A percentile compares a stretch with the other conserved stretches of the same genome.
Conservation (phyloP, 192 early-diverging fungal genomes). For the Allomyces arbusculus region DNA sequence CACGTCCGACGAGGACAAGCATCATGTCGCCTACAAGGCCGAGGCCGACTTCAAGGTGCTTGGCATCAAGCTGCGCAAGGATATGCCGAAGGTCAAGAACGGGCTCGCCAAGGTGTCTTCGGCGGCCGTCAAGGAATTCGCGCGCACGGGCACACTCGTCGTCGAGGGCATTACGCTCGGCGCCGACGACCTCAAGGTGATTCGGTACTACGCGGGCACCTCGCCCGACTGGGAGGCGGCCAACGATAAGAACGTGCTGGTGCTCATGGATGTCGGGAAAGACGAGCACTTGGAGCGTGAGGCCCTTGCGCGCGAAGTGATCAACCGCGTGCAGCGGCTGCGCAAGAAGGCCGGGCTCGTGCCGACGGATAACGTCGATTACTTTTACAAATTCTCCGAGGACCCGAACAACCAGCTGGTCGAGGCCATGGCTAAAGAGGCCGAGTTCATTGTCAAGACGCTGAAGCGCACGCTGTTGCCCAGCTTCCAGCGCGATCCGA, state of each 20-base stretch:
- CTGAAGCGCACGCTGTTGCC: conserved; percentile 49
- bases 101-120: conserved; percentile 52
- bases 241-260: conserved; percentile 57
- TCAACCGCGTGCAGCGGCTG: conserved; percentile 88
- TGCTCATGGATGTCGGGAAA: conserved; percentile 67
- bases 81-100: conserved; percentile 64
- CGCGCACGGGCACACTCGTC: conserved; percentile 37
- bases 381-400: conserved; percentile 55
- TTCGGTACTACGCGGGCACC: conserved; percentile 51
- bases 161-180: conserved; percentile 60
- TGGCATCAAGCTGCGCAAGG: conserved; percentile 77
- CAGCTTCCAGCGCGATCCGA: conserved; percentile 11
- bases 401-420: conserved; percentile 49
- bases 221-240: conserved; percentile 51
- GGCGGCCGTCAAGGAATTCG: conserved; percentile 63
- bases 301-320: conserved; percentile 78
- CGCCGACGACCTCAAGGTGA: conserved; percentile 65
- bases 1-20: conserved; percentile 75
- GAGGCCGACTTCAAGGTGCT: conserved; percentile 78
- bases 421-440: conserved; percentile 47
- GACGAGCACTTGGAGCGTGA: conserved; percentile 70
- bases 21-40: conserved; percentile 79
- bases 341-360: conserved; percentile 86
- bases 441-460: conserved; percentile 41
- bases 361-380: conserved; percentile 68